These are phyloP conservation scores for Colletotrichum siamense DNA, from an alignment of 2,329 filamentous ascomycete genomes.

Conservation along the genomic window DNA sequence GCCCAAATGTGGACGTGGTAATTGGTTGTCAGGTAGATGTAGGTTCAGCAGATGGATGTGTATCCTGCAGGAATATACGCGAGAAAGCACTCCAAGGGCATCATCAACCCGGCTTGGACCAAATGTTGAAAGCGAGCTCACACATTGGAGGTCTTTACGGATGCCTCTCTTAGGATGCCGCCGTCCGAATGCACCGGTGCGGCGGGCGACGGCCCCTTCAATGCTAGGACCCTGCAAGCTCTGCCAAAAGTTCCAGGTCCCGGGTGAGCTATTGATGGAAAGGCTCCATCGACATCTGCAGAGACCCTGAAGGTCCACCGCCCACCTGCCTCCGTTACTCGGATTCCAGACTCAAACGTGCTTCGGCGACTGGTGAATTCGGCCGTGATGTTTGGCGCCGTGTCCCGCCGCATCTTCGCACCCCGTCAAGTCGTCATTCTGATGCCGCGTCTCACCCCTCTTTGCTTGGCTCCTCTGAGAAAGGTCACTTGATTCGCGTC, in stretches of 20 bases:
- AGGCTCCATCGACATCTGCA: background rate
- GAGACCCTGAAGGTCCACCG: background rate
- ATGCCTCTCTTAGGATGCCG: background rate
- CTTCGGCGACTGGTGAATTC: background rate
- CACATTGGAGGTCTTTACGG: background rate
- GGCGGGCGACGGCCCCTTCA: background rate
- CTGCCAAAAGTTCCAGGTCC: background rate
- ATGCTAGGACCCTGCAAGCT: constrained; percentile 5
- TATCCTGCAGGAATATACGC: background rate
- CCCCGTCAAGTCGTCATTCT: background rate
- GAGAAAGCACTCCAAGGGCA: background rate
- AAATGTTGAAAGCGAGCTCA: background rate
- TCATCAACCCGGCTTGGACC: background rate
- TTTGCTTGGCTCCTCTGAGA: background rate
- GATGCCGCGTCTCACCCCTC: background rate
- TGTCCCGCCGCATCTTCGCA: background rate
- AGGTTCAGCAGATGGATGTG: background rate
- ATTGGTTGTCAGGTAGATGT: background rate
- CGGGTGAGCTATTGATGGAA: background rate
- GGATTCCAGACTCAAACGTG: background rate
- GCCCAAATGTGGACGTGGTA: background rate
- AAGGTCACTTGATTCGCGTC: background rate
- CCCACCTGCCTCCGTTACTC: constrained; percentile 4
- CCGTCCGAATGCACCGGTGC: background rate
- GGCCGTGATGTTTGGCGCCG: background rate